Conservation (phyloP, 2,329 filamentous ascomycete species). For the Botrytis fabae region DNA sequence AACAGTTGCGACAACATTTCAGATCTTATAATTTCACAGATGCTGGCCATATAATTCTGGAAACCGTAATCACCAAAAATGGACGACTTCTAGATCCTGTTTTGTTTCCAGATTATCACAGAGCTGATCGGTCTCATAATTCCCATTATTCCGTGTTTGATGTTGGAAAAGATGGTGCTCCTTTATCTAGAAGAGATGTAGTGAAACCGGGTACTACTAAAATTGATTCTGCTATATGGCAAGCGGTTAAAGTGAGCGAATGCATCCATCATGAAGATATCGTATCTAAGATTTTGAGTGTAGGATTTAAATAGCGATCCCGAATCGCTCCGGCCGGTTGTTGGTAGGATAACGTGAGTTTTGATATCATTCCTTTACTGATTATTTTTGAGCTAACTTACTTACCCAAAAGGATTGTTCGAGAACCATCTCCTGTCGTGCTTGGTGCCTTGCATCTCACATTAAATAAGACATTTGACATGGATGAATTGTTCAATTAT, state of each 20-base stretch:
- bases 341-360: constrained; percentile 33
- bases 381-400: not conserved
- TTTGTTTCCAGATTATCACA: constrained; percentile 31
- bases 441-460: constrained; percentile 61
- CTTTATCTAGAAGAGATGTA: constrained; percentile 30
- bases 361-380: not conserved
- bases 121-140: constrained; percentile 32
- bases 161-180: constrained; percentile 35
- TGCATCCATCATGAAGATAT: not conserved
- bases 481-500: constrained; percentile 59
- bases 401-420: constrained; percentile 46
- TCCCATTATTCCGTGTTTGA: constrained; percentile 38
- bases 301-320: constrained; percentile 34
- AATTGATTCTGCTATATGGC: constrained; percentile 36
- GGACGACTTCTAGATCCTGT: constrained; percentile 29
- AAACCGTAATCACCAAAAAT: constrained; percentile 33
- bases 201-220: constrained; percentile 28
- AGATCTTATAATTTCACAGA: constrained; percentile 46
- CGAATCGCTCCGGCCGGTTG: constrained; percentile 27
- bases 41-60: constrained; percentile 45
- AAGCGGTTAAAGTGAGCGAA: constrained; percentile 31
- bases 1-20: constrained; percentile 48
- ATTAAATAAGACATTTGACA: constrained; percentile 58
- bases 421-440: constrained; percentile 60
- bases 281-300: constrained; percentile 10